Evolutionary conservation across 768 basidiomycete genomes (phyloP).

Genomic region (Mycena amicta): DNA sequence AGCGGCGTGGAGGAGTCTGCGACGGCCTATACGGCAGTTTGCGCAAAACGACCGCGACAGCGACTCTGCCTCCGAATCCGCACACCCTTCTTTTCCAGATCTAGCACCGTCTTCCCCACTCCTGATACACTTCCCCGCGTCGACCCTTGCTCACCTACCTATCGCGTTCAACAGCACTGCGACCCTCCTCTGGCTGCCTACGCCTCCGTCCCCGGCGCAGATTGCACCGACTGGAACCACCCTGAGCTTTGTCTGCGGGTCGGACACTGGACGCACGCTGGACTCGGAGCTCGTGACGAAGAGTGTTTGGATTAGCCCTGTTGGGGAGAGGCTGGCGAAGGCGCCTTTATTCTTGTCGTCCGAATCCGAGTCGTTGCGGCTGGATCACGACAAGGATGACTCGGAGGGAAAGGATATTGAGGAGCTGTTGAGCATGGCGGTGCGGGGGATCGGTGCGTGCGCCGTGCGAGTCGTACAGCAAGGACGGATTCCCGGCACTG

Average conservation of each 20-base stretch:
- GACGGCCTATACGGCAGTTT: background rate
- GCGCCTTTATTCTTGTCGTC: background rate
- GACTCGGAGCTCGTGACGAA: background rate
- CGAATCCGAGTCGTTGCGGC: no score
- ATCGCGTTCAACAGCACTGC: no score
- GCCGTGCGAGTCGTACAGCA: background rate
- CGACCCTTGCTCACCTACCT: no score
- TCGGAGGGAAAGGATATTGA: background rate
- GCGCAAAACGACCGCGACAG: no score
- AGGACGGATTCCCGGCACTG: background rate
- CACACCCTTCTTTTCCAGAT: background rate
- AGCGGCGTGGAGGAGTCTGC: background rate
- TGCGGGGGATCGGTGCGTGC: background rate
- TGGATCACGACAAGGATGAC: no score
- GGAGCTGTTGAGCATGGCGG: background rate
- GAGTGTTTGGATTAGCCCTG: background rate
- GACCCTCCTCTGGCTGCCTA: background rate
- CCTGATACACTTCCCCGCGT: background rate
- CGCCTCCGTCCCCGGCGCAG: background rate
- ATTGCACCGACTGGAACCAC: background rate
- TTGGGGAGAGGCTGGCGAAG: background rate
- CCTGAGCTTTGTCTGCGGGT: background rate
- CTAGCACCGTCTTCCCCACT: background rate
- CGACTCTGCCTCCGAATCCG: no score
- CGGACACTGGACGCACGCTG: background rate